Conservation (phyloP, 805 yeast species). For the Wickerhamomyces queroliae region DNA sequence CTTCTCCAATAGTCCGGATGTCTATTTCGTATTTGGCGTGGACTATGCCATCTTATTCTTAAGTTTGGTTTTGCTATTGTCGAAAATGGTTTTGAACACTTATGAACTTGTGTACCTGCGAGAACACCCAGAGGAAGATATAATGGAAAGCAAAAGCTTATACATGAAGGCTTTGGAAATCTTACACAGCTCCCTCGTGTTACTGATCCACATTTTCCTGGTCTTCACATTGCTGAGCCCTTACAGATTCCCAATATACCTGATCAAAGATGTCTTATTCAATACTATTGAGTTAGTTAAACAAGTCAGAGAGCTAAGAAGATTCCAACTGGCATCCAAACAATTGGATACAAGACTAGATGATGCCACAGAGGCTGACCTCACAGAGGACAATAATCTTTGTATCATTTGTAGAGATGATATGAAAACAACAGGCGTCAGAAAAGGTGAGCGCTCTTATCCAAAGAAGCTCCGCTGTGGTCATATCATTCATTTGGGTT, state of each 20-base stretch:
- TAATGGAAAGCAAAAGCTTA: constrained; percentile 68
- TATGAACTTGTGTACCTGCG: constrained; percentile 49
- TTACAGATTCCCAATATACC: constrained; percentile 37
- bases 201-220: constrained; percentile 37
- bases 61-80: constrained; percentile 39
- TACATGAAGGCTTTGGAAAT: constrained; percentile 55
- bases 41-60: constrained; percentile 65
- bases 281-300: constrained; percentile 27
- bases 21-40: constrained; percentile 65
- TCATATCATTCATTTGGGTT: constrained; percentile 84
- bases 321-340: constrained; percentile 40
- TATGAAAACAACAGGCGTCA: constrained; percentile 44
- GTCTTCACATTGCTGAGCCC: constrained; percentile 41
- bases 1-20: constrained; percentile 38
- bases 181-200: constrained; percentile 41
- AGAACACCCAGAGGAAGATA: constrained; percentile 46
- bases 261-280: constrained; percentile 43
- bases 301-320: constrained; percentile 31
- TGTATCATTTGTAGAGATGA: constrained; percentile 94
- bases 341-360: constrained; percentile 58
- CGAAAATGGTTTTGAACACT: constrained; percentile 44
- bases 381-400: constrained; percentile 52
- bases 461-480: constrained; percentile 83
- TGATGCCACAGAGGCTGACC: constrained; percentile 55
- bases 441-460: constrained; percentile 34